phyloP scores from a whole-genome alignment of 768 basidiomycete genomes.

The Melanogaster broomeanus region DNA sequence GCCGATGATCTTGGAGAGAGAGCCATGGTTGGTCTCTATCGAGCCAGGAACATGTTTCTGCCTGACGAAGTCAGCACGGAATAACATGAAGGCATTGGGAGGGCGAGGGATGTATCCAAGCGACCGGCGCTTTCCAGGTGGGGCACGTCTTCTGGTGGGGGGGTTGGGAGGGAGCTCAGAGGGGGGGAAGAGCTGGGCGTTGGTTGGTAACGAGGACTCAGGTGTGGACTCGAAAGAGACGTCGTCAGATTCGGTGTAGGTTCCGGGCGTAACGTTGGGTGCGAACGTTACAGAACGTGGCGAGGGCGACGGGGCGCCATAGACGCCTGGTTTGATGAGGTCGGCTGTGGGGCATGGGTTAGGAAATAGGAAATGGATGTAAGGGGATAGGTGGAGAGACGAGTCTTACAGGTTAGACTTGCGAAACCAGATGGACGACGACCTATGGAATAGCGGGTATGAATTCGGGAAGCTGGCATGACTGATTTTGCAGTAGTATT shows the following conservation, averaged over 20 bases:
- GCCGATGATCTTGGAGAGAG: slow-evolving; percentile 51
- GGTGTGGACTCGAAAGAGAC: slow-evolving; percentile 20
- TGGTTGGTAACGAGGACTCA: slow-evolving; percentile 32
- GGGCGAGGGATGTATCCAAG: slow-evolving; percentile 40
- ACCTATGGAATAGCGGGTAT: slow-evolving; percentile 31
- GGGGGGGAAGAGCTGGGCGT: slow-evolving; percentile 54
- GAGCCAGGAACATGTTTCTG: slow-evolving; percentile 53
- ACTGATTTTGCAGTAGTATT: slow-evolving; percentile 23
- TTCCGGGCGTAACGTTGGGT: slow-evolving; percentile 59
- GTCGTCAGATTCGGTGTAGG: slow-evolving; percentile 43
- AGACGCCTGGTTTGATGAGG: slow-evolving; percentile 54
- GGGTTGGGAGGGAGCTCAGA: slow-evolving; percentile 42
- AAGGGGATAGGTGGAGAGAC: neutral
- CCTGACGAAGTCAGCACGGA: slow-evolving; percentile 37
- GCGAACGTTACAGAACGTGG: slow-evolving; percentile 62
- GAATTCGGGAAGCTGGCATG: slow-evolving; percentile 22
- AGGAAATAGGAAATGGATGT: neutral
- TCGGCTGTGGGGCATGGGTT: slow-evolving; percentile 30
- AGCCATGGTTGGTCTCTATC: slow-evolving; percentile 51
- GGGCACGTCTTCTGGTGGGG: slow-evolving; percentile 47
- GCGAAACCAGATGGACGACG: slow-evolving; percentile 44
- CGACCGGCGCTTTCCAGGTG: slow-evolving; percentile 64
- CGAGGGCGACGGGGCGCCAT: slow-evolving; percentile 42
- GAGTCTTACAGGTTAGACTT: slow-evolving; percentile 21
- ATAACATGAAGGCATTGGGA: slow-evolving; percentile 38